Base-by-base conservation (phyloP, 306 rosid species). In the Rosa multiflora region DNA sequence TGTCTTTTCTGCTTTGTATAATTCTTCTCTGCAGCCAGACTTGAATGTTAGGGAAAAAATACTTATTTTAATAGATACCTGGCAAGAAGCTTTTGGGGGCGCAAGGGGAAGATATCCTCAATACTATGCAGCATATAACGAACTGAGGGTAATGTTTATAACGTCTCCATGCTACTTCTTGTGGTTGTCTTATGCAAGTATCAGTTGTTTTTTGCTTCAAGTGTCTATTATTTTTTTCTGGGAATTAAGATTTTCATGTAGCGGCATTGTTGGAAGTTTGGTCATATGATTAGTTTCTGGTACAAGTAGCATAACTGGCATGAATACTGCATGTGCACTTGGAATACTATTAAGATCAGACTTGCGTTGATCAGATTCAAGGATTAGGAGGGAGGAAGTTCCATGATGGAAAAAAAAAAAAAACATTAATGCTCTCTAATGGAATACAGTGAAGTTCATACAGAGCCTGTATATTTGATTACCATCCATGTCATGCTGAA, bases 71-170 rank as follows among this genome's bases (percentile, higher is more conserved):
- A 91, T 95, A 75, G 94, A 93, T 83, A 80, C 96, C 26, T 95
- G 99, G 99, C 99, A 95, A 95, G 98, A 90, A 83, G 99, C 99
- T 75, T 90, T 93, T 79, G 99, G 94, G 64, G 98, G 98, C 17
- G 85, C 88, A 55, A 81, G 82, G 67, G 98, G 97, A 81, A 86
- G 82, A 77, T 95, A 79, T 88, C 98, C 99, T 40, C 99, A 91
- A 81, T 95, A 88, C 84, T 46, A 89, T 85, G 91, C 97, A 20
- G 99, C 98, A 17, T 95, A 88, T 77, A 95, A 84, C 86, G 99
- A 91, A 78, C 74, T 93, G 64, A 90, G 82, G 97, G 99, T 93
- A 79, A 83, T 73, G 74, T 75, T 20, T 76, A 67, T 59, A 44
- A 62, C 47, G 40, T 78, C 64, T 67, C 32, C 73, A 70, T 64